Conservation (phyloP, 78 protist genomes). For the Dictyostelium citrinum region DNA sequence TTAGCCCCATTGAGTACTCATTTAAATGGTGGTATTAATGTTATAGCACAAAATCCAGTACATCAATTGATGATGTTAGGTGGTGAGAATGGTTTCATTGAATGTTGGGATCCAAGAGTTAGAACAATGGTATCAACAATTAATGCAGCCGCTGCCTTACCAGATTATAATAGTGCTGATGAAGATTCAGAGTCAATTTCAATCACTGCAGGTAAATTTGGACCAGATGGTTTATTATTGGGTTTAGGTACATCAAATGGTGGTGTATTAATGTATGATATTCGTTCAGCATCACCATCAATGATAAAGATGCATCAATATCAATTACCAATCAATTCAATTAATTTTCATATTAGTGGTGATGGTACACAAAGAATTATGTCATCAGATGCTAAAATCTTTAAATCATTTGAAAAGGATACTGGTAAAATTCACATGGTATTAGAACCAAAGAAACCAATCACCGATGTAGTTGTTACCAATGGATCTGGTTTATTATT, state of each 20-base stretch:
- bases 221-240: conserved; percentile 82
- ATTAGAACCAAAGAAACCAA: conserved; percentile 87
- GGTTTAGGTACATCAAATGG: conserved; percentile 94
- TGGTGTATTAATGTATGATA: conserved; percentile 88
- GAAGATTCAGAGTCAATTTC: conserved; percentile 25
- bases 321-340: conserved; percentile 81
- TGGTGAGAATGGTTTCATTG: conserved; percentile 80
- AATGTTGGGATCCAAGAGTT: conserved; percentile 87
- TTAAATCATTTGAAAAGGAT: conserved; percentile 87
- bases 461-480: conserved; percentile 64
- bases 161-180: neutral
- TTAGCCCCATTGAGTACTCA: conserved; percentile 76
- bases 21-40: conserved; percentile 67
- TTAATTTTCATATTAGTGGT: conserved; percentile 75
- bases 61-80: conserved; percentile 80
- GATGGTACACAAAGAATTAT: conserved; percentile 56
- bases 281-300: conserved; percentile 86
- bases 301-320: conserved; percentile 93
- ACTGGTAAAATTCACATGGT: conserved; percentile 69
- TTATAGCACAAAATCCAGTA: conserved; percentile 54
- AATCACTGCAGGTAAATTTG: conserved; percentile 54
- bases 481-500: conserved; percentile 90
- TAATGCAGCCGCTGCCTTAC: conserved; percentile 36
- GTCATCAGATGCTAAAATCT: conserved; percentile 78
- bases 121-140: conserved; percentile 12